These are phyloP conservation scores for Colletotrichum sp. DNA, from an alignment of 2,329 filamentous ascomycete genomes.

Conservation along the genomic window DNA sequence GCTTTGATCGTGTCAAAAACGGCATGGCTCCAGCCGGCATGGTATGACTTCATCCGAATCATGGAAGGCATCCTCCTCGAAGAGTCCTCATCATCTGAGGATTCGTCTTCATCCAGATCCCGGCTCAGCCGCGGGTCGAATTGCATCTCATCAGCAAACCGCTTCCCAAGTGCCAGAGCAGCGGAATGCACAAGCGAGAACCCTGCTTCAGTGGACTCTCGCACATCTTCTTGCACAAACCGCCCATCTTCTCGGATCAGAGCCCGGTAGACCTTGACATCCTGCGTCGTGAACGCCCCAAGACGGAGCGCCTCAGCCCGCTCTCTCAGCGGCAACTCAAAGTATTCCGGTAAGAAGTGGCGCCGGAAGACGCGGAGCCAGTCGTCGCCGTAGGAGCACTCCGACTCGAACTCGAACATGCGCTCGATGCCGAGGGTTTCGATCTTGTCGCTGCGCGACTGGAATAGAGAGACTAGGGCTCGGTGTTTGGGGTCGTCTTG, in stretches of 20 bases:
- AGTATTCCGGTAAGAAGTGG: not conserved
- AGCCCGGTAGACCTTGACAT: not conserved
- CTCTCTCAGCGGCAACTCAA: not conserved
- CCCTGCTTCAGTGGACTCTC: not conserved
- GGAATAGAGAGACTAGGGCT: too few relatives aligned
- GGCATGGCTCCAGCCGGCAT: too few relatives aligned
- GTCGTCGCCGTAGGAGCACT: not conserved
- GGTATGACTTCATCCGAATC: too few relatives aligned
- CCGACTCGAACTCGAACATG: not conserved
- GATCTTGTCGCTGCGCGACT: not conserved
- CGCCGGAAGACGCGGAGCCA: not conserved
- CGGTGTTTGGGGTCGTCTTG: too few relatives aligned
- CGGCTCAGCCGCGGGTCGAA: not conserved
- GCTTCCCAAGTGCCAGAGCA: not conserved
- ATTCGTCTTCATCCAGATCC: not conserved
- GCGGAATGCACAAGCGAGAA: not conserved
- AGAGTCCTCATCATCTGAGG: not conserved
- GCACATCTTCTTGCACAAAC: not conserved
- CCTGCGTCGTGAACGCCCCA: not conserved
- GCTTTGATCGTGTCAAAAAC: too few relatives aligned
- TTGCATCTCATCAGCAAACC: not conserved
- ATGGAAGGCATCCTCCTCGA: too few relatives aligned
- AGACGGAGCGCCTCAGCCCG: not conserved
- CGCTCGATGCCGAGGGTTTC: not conserved
- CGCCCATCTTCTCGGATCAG: fast-evolving